phyloP scores from a whole-genome alignment of 306 rosid genomes.

The Castanea sativa region DNA sequence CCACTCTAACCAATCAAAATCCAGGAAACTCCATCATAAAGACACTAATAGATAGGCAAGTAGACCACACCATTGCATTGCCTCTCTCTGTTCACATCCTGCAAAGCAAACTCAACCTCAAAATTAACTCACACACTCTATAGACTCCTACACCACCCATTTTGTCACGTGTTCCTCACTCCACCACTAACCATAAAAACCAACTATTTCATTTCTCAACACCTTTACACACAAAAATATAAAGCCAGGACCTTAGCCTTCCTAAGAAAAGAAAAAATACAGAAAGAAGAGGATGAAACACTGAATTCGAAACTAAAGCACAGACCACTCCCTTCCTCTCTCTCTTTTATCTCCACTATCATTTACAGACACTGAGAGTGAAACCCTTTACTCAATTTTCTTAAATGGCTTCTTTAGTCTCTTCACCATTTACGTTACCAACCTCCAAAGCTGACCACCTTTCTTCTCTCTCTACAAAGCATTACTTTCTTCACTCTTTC shows the following conservation, averaged over 20 bases:
- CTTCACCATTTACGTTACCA: conserved; percentile 65
- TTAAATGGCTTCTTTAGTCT: conserved; percentile 79
- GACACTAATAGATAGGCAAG: conserved; percentile 38
- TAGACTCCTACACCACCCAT: conserved; percentile 16
- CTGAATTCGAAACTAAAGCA: conserved; percentile 21
- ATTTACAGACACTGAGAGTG: conserved; percentile 23
- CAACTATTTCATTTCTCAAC: conserved; percentile 18
- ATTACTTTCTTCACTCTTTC: conserved; percentile 79
- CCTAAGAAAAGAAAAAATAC: neutral
- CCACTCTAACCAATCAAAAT: conserved; percentile 67
- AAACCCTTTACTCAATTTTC: neutral
- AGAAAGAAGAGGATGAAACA: neutral
- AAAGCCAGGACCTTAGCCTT: conserved; percentile 18
- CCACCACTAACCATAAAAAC: conserved; percentile 49
- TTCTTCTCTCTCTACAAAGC: conserved; percentile 63
- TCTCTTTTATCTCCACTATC: neutral
- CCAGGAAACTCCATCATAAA: conserved; percentile 54
- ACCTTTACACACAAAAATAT: conserved; percentile 22
- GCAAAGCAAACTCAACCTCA: conserved; percentile 36
- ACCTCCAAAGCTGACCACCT: conserved; percentile 61
- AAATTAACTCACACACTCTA: conserved; percentile 1
- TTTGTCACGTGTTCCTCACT: conserved; percentile 49
- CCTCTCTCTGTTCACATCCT: conserved; percentile 12
- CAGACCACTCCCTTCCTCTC: neutral
- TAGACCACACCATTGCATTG: neutral